Conservation (phyloP, 768 basidiomycete genomes). For the Psilocybe cubensis region DNA sequence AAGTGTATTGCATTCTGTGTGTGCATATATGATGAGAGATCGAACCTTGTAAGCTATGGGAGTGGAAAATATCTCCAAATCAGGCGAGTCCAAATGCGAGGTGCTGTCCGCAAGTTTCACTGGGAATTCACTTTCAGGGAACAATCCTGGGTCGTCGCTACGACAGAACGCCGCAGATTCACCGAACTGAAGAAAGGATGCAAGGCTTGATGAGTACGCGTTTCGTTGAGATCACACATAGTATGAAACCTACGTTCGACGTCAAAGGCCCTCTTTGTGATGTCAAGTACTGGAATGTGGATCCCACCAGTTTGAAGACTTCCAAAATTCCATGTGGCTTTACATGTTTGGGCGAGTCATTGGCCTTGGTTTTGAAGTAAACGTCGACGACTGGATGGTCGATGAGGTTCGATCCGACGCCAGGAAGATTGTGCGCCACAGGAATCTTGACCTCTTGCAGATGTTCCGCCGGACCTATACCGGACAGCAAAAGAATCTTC, state of each 20-base stretch:
- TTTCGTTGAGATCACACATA: slow-evolving; percentile 1
- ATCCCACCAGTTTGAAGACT: slow-evolving; percentile 32
- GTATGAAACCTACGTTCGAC: slow-evolving; percentile 49
- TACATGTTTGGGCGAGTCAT: slow-evolving; percentile 45
- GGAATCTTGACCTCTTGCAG: slow-evolving; percentile 57
- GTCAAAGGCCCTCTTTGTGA: slow-evolving; percentile 53
- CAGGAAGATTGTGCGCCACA: slow-evolving; percentile 64
- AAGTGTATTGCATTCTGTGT: too few species aligned
- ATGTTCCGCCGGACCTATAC: slow-evolving; percentile 70
- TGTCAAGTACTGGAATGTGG: slow-evolving; percentile 45
- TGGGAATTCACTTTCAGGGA: slow-evolving; percentile 38
- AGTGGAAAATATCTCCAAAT: slow-evolving; percentile 45
- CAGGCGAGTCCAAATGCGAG: slow-evolving; percentile 42
- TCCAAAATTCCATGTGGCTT: slow-evolving; percentile 28
- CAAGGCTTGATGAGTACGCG: too few species aligned
- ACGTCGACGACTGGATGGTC: slow-evolving; percentile 68
- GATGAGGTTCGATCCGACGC: slow-evolving; percentile 73
- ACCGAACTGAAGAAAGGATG: slow-evolving; percentile 30
- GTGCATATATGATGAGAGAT: too few species aligned
- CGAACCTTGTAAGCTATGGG: slow-evolving; percentile 42
- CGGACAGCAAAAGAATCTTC: slow-evolving; percentile 56
- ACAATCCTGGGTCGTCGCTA: slow-evolving; percentile 47
- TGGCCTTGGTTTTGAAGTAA: slow-evolving; percentile 53
- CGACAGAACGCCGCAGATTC: slow-evolving; percentile 61
- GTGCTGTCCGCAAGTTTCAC: slow-evolving; percentile 39